Conservation (phyloP, 73 alveolate genomes). For the Paramecium caudatum region DNA sequence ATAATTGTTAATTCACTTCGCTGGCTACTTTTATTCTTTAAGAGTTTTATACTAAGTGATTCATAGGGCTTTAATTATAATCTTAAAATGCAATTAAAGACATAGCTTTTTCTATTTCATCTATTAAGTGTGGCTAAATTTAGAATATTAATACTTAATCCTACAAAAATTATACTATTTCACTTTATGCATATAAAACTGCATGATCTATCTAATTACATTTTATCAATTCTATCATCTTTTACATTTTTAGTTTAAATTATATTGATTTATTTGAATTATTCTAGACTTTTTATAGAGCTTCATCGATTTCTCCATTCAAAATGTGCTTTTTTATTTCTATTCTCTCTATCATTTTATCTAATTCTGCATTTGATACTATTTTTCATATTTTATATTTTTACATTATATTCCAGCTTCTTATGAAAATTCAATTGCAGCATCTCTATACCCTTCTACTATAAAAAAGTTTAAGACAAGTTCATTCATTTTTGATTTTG, state of each 20-base stretch:
- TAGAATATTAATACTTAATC: not conserved
- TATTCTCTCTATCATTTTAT: slow-evolving; percentile 41
- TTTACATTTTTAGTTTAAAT: slow-evolving; percentile 34
- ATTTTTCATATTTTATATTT: not conserved
- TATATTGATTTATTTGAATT: not conserved
- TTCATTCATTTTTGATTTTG: slow-evolving; percentile 12
- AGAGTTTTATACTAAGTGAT: not conserved
- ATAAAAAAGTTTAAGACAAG: slow-evolving; percentile 43
- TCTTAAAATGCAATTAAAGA: slow-evolving; percentile 22
- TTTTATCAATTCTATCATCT: slow-evolving; percentile 24
- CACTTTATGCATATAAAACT: not conserved
- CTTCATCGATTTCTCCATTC: not conserved
- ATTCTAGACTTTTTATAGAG: not conserved
- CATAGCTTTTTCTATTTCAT: slow-evolving; percentile 42
- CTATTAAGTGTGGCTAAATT: slow-evolving; percentile 30
- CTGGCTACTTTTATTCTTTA: slow-evolving; percentile 31
- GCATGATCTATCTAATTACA: slow-evolving; percentile 28
- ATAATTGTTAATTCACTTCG: slow-evolving; percentile 28
- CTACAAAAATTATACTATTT: not conserved
- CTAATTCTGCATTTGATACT: slow-evolving; percentile 4
- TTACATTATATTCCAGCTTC: not conserved
- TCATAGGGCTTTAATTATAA: not conserved
- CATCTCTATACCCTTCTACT: slow-evolving; percentile 54
- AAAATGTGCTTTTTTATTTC: slow-evolving; percentile 30
- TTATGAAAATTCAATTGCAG: slow-evolving; percentile 39